Evolutionary conservation across 2,329 filamentous ascomycete species (phyloP).

Genomic region (Alternaria alternata): DNA sequence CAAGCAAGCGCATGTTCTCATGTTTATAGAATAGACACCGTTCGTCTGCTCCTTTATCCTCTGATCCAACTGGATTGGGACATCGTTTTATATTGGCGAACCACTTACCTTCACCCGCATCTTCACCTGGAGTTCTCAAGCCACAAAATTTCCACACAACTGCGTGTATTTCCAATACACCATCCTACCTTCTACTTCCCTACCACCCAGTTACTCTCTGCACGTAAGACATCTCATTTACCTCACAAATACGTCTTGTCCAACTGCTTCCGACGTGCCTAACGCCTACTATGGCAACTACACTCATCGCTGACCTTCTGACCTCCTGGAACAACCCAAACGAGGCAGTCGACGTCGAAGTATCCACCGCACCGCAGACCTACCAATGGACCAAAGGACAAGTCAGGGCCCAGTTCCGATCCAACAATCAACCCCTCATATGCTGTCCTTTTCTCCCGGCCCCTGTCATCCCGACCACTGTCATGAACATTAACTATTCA

Average conservation of each 20-base stretch:
- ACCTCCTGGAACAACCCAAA: background rate
- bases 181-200: background rate
- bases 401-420: background rate
- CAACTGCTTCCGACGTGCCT: background rate
- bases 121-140: background rate
- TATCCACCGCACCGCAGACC: background rate
- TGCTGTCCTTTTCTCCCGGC: conserved; percentile 7
- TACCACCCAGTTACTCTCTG: no score
- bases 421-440: background rate
- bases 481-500: background rate
- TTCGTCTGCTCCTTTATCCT: background rate
- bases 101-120: background rate
- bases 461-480: background rate
- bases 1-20: background rate
- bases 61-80: background rate
- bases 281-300: background rate
- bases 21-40: background rate
- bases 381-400: background rate
- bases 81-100: background rate
- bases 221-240: no score
- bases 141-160: background rate
- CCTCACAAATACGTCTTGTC: background rate
- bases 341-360: background rate
- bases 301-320: background rate
- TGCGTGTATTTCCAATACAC: background rate